Percentiles rank a stretch among this genome's conserved stretches.
These are phyloP conservation scores for Monoraphidium neglectum DNA, from an alignment of 139 green algal species.

Conservation along the genomic window DNA sequence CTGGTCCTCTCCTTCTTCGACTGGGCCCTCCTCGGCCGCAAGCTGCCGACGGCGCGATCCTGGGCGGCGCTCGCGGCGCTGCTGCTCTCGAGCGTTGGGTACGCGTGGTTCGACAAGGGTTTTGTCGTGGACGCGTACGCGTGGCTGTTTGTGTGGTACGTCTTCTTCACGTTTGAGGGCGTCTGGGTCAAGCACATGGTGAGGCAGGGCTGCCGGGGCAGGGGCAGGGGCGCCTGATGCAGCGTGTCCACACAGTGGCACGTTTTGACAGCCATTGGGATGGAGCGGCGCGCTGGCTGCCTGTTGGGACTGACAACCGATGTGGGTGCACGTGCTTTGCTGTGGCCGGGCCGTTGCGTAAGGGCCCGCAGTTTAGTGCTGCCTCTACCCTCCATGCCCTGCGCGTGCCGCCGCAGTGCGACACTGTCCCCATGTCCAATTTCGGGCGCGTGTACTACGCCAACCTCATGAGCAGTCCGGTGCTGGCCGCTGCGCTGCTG, in stretches of 20 bases:
- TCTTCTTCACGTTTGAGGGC: conserved; percentile 56
- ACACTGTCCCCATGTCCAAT: conserved; percentile 58
- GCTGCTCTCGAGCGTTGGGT: conserved; percentile 33
- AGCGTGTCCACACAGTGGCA: too few relatives aligned
- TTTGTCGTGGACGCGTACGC: conserved; percentile 42
- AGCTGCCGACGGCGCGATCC: conserved; percentile 43
- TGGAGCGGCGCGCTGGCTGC: too few relatives aligned
- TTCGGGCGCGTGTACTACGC: conserved; percentile 62
- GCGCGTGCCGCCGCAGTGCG: too few relatives aligned
- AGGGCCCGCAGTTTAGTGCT: too few relatives aligned
- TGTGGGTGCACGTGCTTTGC: too few relatives aligned
- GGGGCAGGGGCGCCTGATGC: too few relatives aligned
- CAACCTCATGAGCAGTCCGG: conserved; percentile 25
- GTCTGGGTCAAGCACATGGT: conserved; percentile 65
- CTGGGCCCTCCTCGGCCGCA: conserved; percentile 53
- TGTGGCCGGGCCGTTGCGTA: too few relatives aligned
- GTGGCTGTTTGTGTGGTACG: conserved; percentile 40
- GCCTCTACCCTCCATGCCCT: too few relatives aligned
- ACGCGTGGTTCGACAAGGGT: conserved; percentile 34
- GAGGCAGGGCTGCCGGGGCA: too few relatives aligned
- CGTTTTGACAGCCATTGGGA: too few relatives aligned
- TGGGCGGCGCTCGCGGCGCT: conserved; percentile 41
- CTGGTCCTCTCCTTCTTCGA: conserved; percentile 60
- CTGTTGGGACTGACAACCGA: too few relatives aligned
- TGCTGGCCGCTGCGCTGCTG: conserved; percentile 23